Evolutionary conservation across 352 stramenopile genomes (phyloP).

Genomic region (Globisporangium sylvaticum): DNA sequence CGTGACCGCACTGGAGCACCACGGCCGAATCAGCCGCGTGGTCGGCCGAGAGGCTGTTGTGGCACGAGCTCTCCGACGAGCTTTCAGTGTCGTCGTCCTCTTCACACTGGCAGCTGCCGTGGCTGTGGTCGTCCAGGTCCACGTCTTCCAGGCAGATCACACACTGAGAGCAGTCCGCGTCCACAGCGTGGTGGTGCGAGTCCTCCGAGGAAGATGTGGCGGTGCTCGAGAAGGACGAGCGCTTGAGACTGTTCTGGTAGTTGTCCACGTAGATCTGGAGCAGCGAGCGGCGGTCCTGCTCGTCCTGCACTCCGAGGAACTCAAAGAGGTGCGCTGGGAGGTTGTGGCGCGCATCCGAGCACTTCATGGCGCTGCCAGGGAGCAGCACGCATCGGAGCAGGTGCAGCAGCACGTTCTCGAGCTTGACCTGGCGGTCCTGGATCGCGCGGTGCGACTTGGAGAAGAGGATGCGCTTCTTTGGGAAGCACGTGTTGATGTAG

Average conservation of each 20-base stretch:
- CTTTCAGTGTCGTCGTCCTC: slow-evolving; percentile 6
- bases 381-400: slow-evolving; percentile 62
- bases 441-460: slow-evolving; percentile 29
- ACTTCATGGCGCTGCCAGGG: slow-evolving; percentile 69
- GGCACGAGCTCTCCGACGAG: not conserved
- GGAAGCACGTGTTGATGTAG: slow-evolving; percentile 55
- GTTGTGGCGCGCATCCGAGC: slow-evolving; percentile 37
- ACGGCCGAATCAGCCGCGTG: slow-evolving; percentile 9
- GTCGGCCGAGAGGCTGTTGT: not conserved
- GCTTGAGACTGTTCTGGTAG: slow-evolving; percentile 34
- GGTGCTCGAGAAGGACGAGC: slow-evolving; percentile 6
- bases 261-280: slow-evolving; percentile 73
- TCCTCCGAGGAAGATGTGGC: slow-evolving; percentile 9
- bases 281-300: slow-evolving; percentile 49
- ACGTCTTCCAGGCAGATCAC: slow-evolving; percentile 20
- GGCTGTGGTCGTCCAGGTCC: slow-evolving; percentile 8
- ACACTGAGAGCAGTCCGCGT: slow-evolving; percentile 12
- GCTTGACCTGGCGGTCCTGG: slow-evolving; percentile 43
- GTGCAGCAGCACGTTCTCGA: slow-evolving; percentile 63
- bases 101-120: not conserved
- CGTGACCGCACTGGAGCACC: slow-evolving; percentile 55
- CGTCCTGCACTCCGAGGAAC: slow-evolving; percentile 54
- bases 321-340: slow-evolving; percentile 53
- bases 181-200: not conserved
- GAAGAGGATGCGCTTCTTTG: slow-evolving; percentile 43